A percentile compares a stretch with the other conserved stretches of the same genome.
phyloP scores from a whole-genome alignment of 768 basidiomycete species.

The Kwoniella sp. region DNA sequence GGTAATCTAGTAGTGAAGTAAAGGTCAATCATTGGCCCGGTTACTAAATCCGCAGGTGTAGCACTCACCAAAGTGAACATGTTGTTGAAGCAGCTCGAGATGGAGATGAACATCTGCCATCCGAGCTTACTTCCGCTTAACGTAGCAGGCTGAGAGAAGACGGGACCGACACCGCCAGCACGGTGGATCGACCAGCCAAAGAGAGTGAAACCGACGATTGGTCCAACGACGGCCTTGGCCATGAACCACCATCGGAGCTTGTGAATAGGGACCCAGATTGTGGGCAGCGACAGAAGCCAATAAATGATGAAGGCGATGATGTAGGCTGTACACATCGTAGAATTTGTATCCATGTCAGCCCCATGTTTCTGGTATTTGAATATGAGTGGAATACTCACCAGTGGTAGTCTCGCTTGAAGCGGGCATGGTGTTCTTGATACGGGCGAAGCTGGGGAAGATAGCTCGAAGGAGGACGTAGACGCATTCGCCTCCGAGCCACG shows the following conservation, averaged over 20 bases:
- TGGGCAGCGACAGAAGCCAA: conserved; percentile 77
- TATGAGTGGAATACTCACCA: conserved; percentile 61
- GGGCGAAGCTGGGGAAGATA: conserved; percentile 68
- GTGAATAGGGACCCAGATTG: conserved; percentile 81
- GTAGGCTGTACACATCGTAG: conserved; percentile 23
- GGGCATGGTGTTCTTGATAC: conserved; percentile 67
- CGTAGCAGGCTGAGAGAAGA: conserved; percentile 67
- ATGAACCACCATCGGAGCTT: conserved; percentile 69
- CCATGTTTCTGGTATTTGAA: not conserved
- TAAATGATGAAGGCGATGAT: conserved; percentile 78
- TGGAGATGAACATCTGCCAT: conserved; percentile 61
- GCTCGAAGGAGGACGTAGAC: conserved; percentile 72
- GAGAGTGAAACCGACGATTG: conserved; percentile 50
- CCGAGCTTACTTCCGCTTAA: conserved; percentile 69
- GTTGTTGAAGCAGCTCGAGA: conserved; percentile 73
- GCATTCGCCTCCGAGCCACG: conserved; percentile 80
- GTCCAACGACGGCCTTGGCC: conserved; percentile 68
- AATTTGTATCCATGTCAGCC: not conserved
- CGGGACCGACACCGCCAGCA: conserved; percentile 75
- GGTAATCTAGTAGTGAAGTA: conserved; percentile 21
- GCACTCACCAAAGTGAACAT: conserved; percentile 67
- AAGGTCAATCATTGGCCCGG: not conserved
- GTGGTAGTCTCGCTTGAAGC: conserved; percentile 72
- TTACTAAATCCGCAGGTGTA: no score
- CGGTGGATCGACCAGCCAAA: conserved; percentile 73